Base-by-base conservation (phyloP, 345 rosid species). In the Mallotus nudiflorus region DNA sequence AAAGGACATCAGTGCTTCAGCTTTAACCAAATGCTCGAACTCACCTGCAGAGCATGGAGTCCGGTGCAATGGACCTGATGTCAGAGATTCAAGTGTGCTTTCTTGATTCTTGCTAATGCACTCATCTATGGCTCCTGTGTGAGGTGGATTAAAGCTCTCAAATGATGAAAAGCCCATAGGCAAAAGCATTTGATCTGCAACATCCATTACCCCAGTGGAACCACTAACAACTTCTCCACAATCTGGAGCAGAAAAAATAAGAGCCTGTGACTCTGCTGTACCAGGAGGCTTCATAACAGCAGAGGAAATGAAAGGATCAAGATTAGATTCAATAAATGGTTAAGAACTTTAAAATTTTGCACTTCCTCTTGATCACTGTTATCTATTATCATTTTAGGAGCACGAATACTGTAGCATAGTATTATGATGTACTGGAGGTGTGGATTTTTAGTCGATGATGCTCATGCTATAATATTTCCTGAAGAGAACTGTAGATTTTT, bases 1-100 rank as follows among this genome's bases (percentile, higher is more conserved):
- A 85, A 90, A 92, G 12, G 97, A 88, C 96, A 95, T 84, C 81
- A 89, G 73, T 66, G 99, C 99, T 85, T 95, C 99, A 27, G 92
- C 97, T 85, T 89, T 95, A 66, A 92, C 78, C 80, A 95, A 83
- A 81, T 92, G 90, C 85, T 95, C 97, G 65, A 95, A 95, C 87
- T 95, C 97, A 44, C 96, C 77, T 31, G 70, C 73, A 29, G 77
- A 81, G 71, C 84, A 73, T 74, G 86, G 79, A 72, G 84, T 74
- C 42, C 67, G 84, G 77, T 71, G 84, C 50, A 68, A 54, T 63
- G 88, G 85, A 79, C 77, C 86, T 71, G 87, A 77, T 71, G 82
- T 69, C 78, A 89, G 61, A 77, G 71, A 54, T 75, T 79, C 75
- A 68, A 72, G 83, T 59, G 82, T 49, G 52, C 74, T 81, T 66